Base-by-base conservation (phyloP, 805 yeast genomes). In the Tetrapisispora iriomotensis region DNA sequence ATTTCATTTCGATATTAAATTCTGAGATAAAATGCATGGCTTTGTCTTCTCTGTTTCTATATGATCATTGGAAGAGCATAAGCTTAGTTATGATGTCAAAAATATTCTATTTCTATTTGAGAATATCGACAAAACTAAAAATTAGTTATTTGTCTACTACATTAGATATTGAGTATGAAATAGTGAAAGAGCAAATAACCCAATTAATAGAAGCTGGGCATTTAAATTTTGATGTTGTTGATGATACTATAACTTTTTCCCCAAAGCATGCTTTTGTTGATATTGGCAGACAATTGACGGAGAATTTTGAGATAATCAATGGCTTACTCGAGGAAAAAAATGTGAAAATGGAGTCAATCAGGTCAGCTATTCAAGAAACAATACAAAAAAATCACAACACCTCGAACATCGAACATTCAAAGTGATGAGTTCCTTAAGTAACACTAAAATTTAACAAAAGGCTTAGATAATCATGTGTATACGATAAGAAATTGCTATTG, bases 31-130 rank as follows among this genome's bases (percentile, higher is more conserved):
- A 43, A 21, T 22, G 37, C 5, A 30, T 36, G 8, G 53, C 54
- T 29, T 8, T 19, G 13, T 15, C 38, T 15, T 51, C 56, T 38
- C 19, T 41, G 7, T 47, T 57, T 21, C 37, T 58, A 9, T 34
- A 35, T 21, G 42, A 41, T 14, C 40, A 38, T 18, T 54, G 60
- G 60, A 29, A 28, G 3, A 38, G 29, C 9, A 49, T 51, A 2
- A 45, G 48, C 17, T 33, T 28, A 23, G 41, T 44, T 14, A 49
- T 57, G 51, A 45, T 58, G 30, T 38, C 47, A 27, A 58, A 57
- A 36, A 51, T 58, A 13, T 53, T 51, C 34, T 49, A 49, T 23
- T 55, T 58, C 33, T 57, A 58, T 41, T 32, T 58, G 38, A 45
- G 54, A 26, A 44, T 58, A 4, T 49, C 61, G 3, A 44, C 43